phyloP scores from a whole-genome alignment of 495 filamentous ascomycete genomes.

The Aspergillus baeticus region DNA sequence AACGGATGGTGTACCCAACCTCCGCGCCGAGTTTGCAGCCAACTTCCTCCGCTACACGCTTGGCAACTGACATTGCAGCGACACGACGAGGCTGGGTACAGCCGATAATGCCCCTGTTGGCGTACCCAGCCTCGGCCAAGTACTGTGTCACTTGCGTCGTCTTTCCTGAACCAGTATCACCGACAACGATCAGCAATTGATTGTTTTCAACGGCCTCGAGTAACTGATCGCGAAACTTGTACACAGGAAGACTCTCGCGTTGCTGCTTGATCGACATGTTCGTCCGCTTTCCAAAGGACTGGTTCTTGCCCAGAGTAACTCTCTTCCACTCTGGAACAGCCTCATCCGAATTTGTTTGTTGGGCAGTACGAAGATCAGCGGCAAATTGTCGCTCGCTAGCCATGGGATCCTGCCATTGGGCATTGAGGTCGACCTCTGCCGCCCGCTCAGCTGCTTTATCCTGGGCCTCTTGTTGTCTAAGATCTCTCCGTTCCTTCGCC shows the following conservation, averaged over 20 bases:
- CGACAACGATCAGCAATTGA: conserved; percentile 92
- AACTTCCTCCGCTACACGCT: conserved; percentile 95
- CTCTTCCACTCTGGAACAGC: conserved; percentile 91
- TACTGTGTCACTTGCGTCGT: conserved; percentile 97
- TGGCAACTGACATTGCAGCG: conserved; percentile 94
- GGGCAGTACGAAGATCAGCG: conserved; percentile 66
- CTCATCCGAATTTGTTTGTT: conserved; percentile 56
- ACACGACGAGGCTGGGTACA: conserved; percentile 98
- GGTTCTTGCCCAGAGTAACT: conserved; percentile 76
- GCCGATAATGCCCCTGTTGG: conserved; percentile 87
- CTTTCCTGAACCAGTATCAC: conserved; percentile 96
- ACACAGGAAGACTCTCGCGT: conserved; percentile 86
- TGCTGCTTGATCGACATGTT: conserved; percentile 95
- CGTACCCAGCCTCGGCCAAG: conserved; percentile 87
- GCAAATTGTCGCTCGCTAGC: conserved; percentile 85
- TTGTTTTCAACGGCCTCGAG: conserved; percentile 85
- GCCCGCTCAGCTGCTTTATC: conserved; percentile 78
- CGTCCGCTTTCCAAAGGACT: conserved; percentile 81
- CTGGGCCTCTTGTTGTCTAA: conserved; percentile 84
- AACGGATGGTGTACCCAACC: conserved; percentile 96
- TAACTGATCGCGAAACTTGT: conserved; percentile 81
- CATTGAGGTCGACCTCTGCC: conserved; percentile 77
- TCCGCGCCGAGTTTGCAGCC: conserved; percentile 87
- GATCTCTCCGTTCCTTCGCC: conserved; percentile 87
- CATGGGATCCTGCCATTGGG: conserved; percentile 98